Conservation (phyloP, 495 filamentous ascomycete species). For the Letharia lupina region DNA sequence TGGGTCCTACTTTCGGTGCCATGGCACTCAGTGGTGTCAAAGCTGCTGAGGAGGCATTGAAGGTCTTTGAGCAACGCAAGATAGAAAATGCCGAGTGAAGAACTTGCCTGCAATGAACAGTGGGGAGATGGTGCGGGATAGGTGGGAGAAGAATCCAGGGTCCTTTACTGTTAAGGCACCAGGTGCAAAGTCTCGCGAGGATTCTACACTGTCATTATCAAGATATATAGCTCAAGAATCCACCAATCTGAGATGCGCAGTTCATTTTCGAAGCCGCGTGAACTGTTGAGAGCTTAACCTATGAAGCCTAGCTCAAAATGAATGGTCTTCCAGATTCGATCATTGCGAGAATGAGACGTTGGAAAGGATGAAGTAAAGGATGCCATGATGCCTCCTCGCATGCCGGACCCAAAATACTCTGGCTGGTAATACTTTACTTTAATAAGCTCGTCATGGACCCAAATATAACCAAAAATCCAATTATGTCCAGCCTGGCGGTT, state of each 20-base stretch:
- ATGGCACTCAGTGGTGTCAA: conserved; percentile 82
- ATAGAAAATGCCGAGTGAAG: conserved; percentile 35
- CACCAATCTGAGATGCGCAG: background rate
- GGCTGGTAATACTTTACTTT: too few species aligned
- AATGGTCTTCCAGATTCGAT: too few species aligned
- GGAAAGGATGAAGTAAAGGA: too few species aligned
- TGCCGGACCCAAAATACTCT: too few species aligned
- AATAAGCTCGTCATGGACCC: background rate
- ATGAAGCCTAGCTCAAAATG: background rate
- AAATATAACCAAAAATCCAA: conserved; percentile 11
- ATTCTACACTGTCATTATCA: background rate
- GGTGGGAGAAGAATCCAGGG: background rate
- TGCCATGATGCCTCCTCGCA: too few species aligned
- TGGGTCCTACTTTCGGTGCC: conserved; percentile 72
- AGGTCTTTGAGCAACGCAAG: conserved; percentile 69
- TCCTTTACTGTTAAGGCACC: background rate
- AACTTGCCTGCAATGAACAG: background rate
- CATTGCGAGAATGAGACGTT: too few species aligned
- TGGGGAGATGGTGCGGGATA: background rate
- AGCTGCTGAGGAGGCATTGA: conserved; percentile 75
- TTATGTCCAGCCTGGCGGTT: conserved; percentile 10
- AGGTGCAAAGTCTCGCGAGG: background rate
- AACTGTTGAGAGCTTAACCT: background rate
- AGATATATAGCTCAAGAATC: background rate
- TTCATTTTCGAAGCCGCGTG: background rate